phyloP scores from a whole-genome alignment of 768 basidiomycete genomes.

The Mycena crocata region DNA sequence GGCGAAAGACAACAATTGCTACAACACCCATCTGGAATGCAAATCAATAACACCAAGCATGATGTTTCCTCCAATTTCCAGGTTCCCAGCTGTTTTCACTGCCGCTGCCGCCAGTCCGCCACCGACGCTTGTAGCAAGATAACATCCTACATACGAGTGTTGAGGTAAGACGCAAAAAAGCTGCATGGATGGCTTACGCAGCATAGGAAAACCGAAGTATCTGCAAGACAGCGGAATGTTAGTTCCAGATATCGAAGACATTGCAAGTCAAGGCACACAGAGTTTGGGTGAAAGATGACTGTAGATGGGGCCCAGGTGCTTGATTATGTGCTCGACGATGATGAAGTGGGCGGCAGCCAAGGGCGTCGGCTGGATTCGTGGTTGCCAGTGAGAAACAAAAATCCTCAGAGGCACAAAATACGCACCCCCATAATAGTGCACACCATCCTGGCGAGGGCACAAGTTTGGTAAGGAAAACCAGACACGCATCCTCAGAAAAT shows the following conservation, averaged over 20 bases:
- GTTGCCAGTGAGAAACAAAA: too few species aligned
- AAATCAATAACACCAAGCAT: constrained; percentile 33
- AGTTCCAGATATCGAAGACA: constrained; percentile 37
- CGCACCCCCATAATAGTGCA: constrained; percentile 30
- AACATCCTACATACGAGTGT: constrained; percentile 55
- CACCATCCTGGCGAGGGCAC: constrained; percentile 21
- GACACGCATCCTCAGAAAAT: too few species aligned
- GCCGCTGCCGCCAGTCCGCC: constrained; percentile 65
- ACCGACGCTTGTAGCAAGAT: constrained; percentile 72
- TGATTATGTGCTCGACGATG: constrained; percentile 61
- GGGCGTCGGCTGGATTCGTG: constrained; percentile 19
- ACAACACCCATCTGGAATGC: constrained; percentile 31
- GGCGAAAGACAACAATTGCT: too few species aligned
- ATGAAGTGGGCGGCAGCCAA: constrained; percentile 56
- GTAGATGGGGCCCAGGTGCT: constrained; percentile 56
- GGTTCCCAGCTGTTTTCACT: constrained; percentile 22
- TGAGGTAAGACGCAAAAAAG: too few species aligned
- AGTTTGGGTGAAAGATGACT: constrained; percentile 58
- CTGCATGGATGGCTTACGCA: constrained; percentile 45
- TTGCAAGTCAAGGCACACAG: constrained; percentile 42
- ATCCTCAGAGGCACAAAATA: not conserved
- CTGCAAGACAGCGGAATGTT: constrained; percentile 38
- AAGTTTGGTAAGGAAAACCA: too few species aligned
- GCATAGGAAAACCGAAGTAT: constrained; percentile 52
- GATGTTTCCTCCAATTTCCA: constrained; percentile 26